These are phyloP conservation scores for Thymus mandschuricus DNA, from an alignment of 257 asterid species.

Conservation along the genomic window DNA sequence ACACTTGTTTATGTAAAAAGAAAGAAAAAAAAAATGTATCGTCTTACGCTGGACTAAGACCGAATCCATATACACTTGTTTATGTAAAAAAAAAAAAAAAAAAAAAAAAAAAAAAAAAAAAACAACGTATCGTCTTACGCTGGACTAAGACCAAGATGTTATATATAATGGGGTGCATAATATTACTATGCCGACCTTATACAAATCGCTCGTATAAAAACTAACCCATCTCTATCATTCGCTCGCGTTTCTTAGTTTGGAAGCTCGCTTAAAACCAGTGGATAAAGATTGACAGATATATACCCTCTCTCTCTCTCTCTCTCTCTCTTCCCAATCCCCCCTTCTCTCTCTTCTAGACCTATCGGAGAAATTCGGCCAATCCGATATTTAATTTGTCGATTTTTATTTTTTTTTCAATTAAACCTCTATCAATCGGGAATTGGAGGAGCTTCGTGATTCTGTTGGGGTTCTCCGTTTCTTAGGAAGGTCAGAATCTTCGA, in stretches of 20 bases:
- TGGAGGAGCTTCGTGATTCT: constrained; percentile 17
- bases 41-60: too few relatives aligned
- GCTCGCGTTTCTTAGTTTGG: constrained; percentile 28
- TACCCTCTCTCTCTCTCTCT: constrained; percentile 1
- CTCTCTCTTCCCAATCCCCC: not conserved
- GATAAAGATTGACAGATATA: constrained; percentile 39
- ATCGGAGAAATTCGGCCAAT: constrained; percentile 33
- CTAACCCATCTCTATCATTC: constrained; percentile 23
- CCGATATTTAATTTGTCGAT: constrained; percentile 7
- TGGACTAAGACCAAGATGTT: too few relatives aligned
- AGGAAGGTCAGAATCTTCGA: constrained; percentile 30
- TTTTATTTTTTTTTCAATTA: constrained; percentile 18
- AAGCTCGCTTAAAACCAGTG: constrained; percentile 34
- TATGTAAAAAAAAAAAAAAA: too few relatives aligned
- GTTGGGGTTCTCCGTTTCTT: not conserved
- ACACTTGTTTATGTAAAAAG: too few relatives aligned
- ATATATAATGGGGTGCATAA: too few relatives aligned
- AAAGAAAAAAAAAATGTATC: too few relatives aligned
- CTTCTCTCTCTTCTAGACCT: constrained; percentile 24
- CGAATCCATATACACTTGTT: too few relatives aligned
- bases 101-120: too few relatives aligned
- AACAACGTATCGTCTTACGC: too few relatives aligned
- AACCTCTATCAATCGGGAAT: constrained; percentile 31
- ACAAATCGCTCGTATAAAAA: not conserved
- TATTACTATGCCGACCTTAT: too few relatives aligned